phyloP scores from a whole-genome alignment of 2,329 filamentous ascomycete genomes.

The Mariannaea elegans region DNA sequence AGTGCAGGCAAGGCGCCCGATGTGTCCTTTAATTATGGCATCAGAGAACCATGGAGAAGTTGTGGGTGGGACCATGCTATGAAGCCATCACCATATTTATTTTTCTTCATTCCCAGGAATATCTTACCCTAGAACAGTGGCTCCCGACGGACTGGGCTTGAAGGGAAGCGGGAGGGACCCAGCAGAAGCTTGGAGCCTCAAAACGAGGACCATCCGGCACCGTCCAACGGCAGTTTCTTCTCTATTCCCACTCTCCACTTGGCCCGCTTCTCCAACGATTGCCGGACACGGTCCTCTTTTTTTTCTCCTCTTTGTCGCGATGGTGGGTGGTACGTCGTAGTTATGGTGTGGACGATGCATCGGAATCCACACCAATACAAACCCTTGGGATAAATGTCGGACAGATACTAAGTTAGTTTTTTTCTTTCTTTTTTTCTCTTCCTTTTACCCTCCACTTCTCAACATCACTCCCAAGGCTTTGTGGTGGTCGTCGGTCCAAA shows the following conservation, averaged over 20 bases:
- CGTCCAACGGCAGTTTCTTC: constrained; percentile 40
- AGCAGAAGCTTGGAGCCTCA: constrained; percentile 38
- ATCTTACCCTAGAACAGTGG: constrained; percentile 30
- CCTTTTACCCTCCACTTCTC: constrained; percentile 6
- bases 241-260: constrained; percentile 35
- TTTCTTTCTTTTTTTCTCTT: background rate
- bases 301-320: constrained; percentile 27
- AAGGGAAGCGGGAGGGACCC: constrained; percentile 38
- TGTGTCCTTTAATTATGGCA: background rate
- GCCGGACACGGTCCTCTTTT: constrained; percentile 39
- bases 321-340: constrained; percentile 6
- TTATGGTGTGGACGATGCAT: constrained; percentile 20
- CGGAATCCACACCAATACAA: constrained; percentile 11
- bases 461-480: background rate
- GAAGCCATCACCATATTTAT: constrained; percentile 28
- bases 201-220: constrained; percentile 32
- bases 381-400: constrained; percentile 19
- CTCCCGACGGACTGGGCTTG: constrained; percentile 34
- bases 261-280: constrained; percentile 45
- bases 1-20: constrained; percentile 6
- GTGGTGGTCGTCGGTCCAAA: too few relatives aligned
- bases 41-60: background rate
- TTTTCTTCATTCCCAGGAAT: constrained; percentile 7
- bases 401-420: too few relatives aligned
- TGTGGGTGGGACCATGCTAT: constrained; percentile 18